Percentiles rank a stretch among this genome's conserved stretches.
phyloP scores from a whole-genome alignment of 805 yeast genomes.

The Candida oleophila region DNA sequence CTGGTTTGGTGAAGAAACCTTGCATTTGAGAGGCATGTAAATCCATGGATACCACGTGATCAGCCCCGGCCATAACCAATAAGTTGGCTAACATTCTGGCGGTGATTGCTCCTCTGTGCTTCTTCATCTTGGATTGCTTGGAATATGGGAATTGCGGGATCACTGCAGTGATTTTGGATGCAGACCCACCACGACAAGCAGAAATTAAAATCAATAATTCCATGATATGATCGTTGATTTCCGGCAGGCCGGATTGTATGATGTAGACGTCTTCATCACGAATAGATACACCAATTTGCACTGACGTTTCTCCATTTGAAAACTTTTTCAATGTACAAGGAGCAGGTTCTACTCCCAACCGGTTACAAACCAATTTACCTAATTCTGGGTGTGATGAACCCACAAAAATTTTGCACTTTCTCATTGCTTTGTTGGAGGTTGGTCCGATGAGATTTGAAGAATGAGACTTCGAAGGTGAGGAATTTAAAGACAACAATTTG shows the following conservation, averaged over 20 bases:
- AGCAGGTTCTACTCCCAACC: conserved; percentile 90
- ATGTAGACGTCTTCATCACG: conserved; percentile 96
- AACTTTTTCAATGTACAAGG: conserved; percentile 89
- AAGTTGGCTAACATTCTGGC: conserved; percentile 97
- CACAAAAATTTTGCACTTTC: conserved; percentile 94
- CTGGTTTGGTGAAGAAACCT: conserved; percentile 96
- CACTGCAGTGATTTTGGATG: conserved; percentile 95
- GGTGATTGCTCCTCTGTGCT: conserved; percentile 97
- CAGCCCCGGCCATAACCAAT: conserved; percentile 97
- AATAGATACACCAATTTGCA: conserved; percentile 90
- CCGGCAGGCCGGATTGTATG: conserved; percentile 85
- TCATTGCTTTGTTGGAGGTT: conserved; percentile 49
- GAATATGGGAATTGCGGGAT: conserved; percentile 98
- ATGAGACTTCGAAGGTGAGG: neutral
- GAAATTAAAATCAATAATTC: conserved; percentile 88
- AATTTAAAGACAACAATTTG: neutral
- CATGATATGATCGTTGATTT: conserved; percentile 91
- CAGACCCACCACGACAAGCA: conserved; percentile 97
- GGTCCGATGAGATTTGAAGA: neutral
- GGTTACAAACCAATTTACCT: conserved; percentile 85
- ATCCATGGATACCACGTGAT: conserved; percentile 97
- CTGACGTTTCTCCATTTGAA: conserved; percentile 97
- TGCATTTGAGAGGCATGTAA: conserved; percentile 97
- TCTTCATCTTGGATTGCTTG: conserved; percentile 96
- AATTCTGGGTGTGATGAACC: conserved; percentile 96